These are phyloP conservation scores for Trichomonas vaginalis DNA, from an alignment of 208 protist genomes.

Conservation along the genomic window DNA sequence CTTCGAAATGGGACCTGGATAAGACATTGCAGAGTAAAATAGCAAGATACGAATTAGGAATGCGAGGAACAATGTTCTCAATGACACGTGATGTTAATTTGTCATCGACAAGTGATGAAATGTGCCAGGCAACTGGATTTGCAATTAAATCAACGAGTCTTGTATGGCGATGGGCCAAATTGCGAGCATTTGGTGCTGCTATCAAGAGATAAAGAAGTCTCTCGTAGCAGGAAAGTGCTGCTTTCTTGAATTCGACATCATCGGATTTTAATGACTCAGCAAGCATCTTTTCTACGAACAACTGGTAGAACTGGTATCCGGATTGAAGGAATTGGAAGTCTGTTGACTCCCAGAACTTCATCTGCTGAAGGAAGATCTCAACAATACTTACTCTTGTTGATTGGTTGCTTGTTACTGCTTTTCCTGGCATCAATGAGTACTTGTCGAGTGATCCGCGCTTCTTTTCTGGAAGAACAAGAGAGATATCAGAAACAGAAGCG, in stretches of 20 bases:
- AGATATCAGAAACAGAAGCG: not conserved
- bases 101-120: not conserved
- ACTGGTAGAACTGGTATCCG: not conserved
- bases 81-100: not conserved
- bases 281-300: not conserved
- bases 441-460: not conserved
- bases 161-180: not conserved
- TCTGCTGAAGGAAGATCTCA: not conserved
- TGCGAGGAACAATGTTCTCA: not conserved
- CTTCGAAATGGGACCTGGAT: not conserved
- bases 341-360: not conserved
- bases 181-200: not conserved
- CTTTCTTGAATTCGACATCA: not conserved
- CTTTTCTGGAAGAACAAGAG: not conserved
- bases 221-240: not conserved
- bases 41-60: not conserved
- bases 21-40: not conserved
- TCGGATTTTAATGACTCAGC: not conserved
- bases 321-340: not conserved
- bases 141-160: not conserved
- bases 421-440: not conserved
- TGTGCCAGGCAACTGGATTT: not conserved
- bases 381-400: not conserved
- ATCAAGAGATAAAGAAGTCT: not conserved
- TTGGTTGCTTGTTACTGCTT: not conserved